Evolutionary conservation across 2,329 filamentous ascomycete genomes (phyloP), one percentile per base, ranked within the genome.

Genomic region (Trichoderma cornu-damae): DNA sequence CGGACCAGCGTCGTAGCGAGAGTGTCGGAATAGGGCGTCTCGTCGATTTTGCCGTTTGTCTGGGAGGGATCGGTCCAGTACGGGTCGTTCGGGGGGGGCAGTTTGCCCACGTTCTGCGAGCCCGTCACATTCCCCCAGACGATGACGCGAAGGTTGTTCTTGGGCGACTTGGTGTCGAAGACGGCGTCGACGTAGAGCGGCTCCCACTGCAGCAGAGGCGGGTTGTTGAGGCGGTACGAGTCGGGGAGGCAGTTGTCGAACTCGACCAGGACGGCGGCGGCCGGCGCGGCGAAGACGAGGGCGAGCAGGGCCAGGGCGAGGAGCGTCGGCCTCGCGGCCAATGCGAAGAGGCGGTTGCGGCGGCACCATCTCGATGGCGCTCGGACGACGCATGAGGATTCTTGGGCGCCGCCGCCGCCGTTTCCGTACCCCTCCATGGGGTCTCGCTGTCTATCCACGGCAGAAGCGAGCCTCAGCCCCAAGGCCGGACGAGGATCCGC

Each of bases 81-180:
- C 0, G 82, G 71, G 67, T 83, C 80, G 64, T 79, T 71, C 16
- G 79, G 72, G 0, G 81, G 66, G 32, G 90, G 90, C 53, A 90
- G 81, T 2, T 72, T 60, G n/a, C 76, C 74, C 11, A 73, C 68
- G 2, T 78, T 77, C 43, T 81, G 78, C 50, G 86, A 83, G 46
- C 94, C 94, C 7, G 87, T 89, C 28, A 97, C 90, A 72, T 97
- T 96, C 51, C 92, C 93, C 76, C 90, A 97, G 46, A 96, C 81
- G 1, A 85, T 94, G 56, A 96, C 76, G 61, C 82, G 84, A 48
- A 99, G 78, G 38, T 79, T 82, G 67, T 92, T 84, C 50, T 75
- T 79, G 4, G 81, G 70, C 61, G 81, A 74, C 12, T 75, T 70
- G 26, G 81, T 78, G 65, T 90, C 81, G 75, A 96, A 96, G 18